Conservation (phyloP, 768 basidiomycete species). For the Pleurotus ostreatus region DNA sequence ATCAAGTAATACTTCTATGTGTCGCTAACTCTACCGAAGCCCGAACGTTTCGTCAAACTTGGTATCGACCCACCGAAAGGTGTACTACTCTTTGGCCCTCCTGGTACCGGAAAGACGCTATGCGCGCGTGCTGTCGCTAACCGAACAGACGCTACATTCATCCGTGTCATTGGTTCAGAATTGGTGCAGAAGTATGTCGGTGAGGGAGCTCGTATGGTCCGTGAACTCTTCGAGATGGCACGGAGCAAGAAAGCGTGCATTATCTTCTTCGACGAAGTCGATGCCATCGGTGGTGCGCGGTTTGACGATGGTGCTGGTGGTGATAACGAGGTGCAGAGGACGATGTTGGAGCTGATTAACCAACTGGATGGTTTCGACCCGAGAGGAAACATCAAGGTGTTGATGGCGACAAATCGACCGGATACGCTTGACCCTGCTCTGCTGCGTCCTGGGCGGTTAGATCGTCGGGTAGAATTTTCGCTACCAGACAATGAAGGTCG, state of each 20-base stretch:
- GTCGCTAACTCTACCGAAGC: slow-evolving; percentile 47
- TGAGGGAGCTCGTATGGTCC: slow-evolving; percentile 97
- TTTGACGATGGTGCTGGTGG: slow-evolving; percentile 99
- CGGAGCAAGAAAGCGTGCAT: slow-evolving; percentile 98
- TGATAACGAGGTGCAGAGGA: slow-evolving; percentile 98
- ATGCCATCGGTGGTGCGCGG: slow-evolving; percentile 96
- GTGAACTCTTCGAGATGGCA: slow-evolving; percentile 99
- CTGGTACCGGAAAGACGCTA: slow-evolving; percentile 97
- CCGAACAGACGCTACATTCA: slow-evolving; percentile 97
- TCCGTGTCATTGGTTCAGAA: slow-evolving; percentile 98
- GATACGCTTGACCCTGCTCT: slow-evolving; percentile 98
- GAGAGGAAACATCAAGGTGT: slow-evolving; percentile 98
- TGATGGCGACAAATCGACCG: slow-evolving; percentile 99
- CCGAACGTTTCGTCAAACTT: slow-evolving; percentile 97
- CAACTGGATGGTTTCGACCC: slow-evolving; percentile 99
- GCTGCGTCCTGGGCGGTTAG: slow-evolving; percentile 91
- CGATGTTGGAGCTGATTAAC: slow-evolving; percentile 99
- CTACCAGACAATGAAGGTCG: slow-evolving; percentile 94
- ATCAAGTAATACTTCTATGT: neutral
- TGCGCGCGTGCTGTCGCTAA: slow-evolving; percentile 98
- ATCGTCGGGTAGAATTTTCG: slow-evolving; percentile 95
- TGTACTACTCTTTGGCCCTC: slow-evolving; percentile 92
- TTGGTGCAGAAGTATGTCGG: slow-evolving; percentile 99
- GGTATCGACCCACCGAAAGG: slow-evolving; percentile 99
- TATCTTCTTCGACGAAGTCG: slow-evolving; percentile 99